Evolutionary conservation across 768 basidiomycete species (phyloP).

Genomic region (Xerocomellus amylosporus): DNA sequence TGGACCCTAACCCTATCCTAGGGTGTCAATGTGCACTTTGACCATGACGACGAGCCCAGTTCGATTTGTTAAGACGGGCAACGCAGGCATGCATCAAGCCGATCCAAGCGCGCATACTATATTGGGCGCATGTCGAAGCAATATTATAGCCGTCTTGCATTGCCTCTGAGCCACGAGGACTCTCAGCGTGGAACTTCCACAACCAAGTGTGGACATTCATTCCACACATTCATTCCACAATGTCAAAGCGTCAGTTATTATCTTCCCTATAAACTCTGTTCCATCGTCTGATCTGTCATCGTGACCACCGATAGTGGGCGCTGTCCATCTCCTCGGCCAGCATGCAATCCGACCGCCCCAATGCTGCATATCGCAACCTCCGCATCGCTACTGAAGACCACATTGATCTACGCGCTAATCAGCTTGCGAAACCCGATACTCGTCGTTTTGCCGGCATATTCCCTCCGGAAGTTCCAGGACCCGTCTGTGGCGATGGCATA

Average conservation of each 20-base stretch:
- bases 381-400: neutral
- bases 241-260: constrained; percentile 25
- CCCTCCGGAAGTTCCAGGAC: constrained; percentile 7
- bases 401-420: neutral
- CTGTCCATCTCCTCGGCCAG: neutral
- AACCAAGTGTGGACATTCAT: constrained; percentile 20
- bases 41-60: neutral
- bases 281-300: neutral
- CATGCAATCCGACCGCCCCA: constrained; percentile 11
- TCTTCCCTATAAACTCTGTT: constrained; percentile 16
- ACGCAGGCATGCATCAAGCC: neutral
- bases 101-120: neutral
- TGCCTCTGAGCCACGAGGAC: constrained; percentile 14
- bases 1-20: constrained; percentile 19
- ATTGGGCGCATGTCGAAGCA: neutral
- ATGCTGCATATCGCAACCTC: constrained; percentile 5
- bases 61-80: neutral
- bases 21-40: constrained; percentile 1
- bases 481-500: constrained; percentile 3
- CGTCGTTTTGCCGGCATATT: constrained; percentile 30
- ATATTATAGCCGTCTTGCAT: constrained; percentile 10
- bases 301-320: constrained; percentile 2
- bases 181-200: constrained; percentile 16
- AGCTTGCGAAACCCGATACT: constrained; percentile 14
- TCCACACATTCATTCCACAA: constrained; percentile 15